These are phyloP conservation scores for Bromus sterilis DNA, from an alignment of 176 grass and related monocot genomes.

Conservation along the genomic window DNA sequence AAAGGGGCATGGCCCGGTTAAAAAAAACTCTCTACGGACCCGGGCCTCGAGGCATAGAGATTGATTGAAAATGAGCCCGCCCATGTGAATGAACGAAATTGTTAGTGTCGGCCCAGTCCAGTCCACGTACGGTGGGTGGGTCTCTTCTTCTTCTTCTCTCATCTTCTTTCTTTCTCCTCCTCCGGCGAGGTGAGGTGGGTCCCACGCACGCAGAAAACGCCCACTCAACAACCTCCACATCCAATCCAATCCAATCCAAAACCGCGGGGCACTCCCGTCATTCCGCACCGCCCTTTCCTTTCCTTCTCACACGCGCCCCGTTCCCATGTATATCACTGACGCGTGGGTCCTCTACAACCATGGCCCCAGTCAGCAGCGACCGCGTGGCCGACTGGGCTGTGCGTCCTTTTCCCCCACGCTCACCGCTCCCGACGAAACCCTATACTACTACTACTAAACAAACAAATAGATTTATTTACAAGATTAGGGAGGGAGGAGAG, in stretches of 20 bases:
- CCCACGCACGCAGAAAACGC: slow-evolving; percentile 10
- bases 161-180: too few relatives aligned
- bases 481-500: slow-evolving; percentile 18
- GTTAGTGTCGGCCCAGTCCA: too few relatives aligned
- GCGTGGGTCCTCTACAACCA: background rate
- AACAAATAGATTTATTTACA: slow-evolving; percentile 22
- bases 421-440: slow-evolving; percentile 26
- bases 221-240: slow-evolving; percentile 30
- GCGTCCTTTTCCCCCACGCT: slow-evolving; percentile 24
- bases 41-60: too few relatives aligned
- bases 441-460: too few relatives aligned
- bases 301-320: background rate
- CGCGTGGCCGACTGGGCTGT: background rate
- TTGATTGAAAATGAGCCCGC: too few relatives aligned
- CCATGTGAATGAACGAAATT: too few relatives aligned
- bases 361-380: background rate
- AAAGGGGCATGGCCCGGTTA: too few relatives aligned
- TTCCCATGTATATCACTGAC: accelerated
- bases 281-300: background rate
- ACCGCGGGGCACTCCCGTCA: slow-evolving; percentile 9
- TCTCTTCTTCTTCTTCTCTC: too few relatives aligned
- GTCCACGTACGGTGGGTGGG: too few relatives aligned
- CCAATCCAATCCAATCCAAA: too few relatives aligned
- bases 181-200: background rate
- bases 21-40: too few relatives aligned